A percentile compares a stretch with the other conserved stretches of the same genome.
Conservation (phyloP, 1,139 yeast species). For the Magnusiomyces tetraspermus region DNA sequence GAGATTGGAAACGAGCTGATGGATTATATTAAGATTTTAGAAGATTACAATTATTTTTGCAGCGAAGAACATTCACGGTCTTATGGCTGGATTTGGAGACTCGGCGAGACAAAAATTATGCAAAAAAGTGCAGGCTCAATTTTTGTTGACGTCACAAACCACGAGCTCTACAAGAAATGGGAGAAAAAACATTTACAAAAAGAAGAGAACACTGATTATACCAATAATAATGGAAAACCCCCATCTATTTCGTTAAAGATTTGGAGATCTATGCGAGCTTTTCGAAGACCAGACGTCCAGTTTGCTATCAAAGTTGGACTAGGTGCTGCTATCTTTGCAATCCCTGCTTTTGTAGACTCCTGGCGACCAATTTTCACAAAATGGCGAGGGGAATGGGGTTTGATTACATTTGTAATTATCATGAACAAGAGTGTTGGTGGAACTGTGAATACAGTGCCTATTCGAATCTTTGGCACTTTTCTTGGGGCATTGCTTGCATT, state of each 20-base stretch:
- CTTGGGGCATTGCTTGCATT: slow-evolving; percentile 60
- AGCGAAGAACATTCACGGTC: slow-evolving; percentile 24
- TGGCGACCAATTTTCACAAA: slow-evolving; percentile 46
- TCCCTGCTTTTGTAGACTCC: slow-evolving; percentile 56
- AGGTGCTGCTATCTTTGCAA: slow-evolving; percentile 59
- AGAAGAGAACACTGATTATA: neutral
- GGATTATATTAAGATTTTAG: slow-evolving; percentile 41
- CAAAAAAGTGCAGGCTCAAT: neutral
- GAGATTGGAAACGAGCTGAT: slow-evolving; percentile 53
- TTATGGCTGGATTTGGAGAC: slow-evolving; percentile 50
- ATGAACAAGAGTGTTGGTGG: slow-evolving; percentile 87
- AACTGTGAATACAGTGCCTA: slow-evolving; percentile 67
- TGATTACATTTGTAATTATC: slow-evolving; percentile 70
- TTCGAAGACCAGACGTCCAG: slow-evolving; percentile 58
- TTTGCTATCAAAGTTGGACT: slow-evolving; percentile 73
- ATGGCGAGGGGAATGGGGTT: slow-evolving; percentile 82
- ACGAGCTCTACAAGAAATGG: neutral
- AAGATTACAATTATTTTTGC: slow-evolving; percentile 36
- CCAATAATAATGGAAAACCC: neutral
- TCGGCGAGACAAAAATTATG: neutral
- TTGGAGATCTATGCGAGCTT: slow-evolving; percentile 39
- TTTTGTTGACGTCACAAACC: slow-evolving; percentile 3
- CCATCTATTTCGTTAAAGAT: slow-evolving; percentile 21
- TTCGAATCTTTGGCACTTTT: slow-evolving; percentile 68
- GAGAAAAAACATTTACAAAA: neutral